A percentile compares a stretch with the other conserved stretches of the same genome.
These are phyloP conservation scores for Amaranthus hypochondriacus DNA, from an alignment of 148 eudicot genomes.

Conservation along the genomic window DNA sequence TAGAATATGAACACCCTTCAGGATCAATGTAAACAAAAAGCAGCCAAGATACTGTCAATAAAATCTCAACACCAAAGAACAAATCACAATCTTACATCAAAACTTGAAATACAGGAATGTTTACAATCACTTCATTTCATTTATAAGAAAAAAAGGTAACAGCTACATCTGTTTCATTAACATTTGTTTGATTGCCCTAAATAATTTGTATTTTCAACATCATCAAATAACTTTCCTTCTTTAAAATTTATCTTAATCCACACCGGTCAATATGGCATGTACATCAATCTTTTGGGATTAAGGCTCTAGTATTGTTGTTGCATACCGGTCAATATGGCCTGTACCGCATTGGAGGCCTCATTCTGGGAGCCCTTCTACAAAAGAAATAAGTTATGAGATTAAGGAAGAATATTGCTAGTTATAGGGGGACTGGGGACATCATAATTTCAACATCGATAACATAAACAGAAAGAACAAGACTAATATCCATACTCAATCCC, in stretches of 20 bases:
- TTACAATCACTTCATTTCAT: slow-evolving; percentile 5
- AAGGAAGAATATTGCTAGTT: not conserved
- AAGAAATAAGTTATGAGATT: not conserved
- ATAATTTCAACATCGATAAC: too few relatives aligned
- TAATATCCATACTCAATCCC: too few relatives aligned
- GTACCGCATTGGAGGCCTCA: slow-evolving; percentile 35
- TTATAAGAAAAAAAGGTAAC: not conserved
- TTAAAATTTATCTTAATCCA: not conserved
- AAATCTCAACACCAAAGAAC: not conserved
- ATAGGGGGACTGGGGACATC: too few relatives aligned
- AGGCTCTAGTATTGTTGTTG: too few relatives aligned
- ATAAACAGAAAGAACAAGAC: too few relatives aligned
- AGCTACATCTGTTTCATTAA: not conserved
- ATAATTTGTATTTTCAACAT: slow-evolving; percentile 1
- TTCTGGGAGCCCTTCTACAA: slow-evolving; percentile 29
- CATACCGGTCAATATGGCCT: slow-evolving; percentile 26
- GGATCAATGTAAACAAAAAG: not conserved
- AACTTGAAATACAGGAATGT: slow-evolving; percentile 14
- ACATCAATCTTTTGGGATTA: slow-evolving; percentile 8
- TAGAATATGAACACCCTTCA: not conserved
- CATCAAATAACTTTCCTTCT: not conserved
- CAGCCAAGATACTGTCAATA: not conserved
- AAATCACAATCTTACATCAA: slow-evolving; percentile 13
- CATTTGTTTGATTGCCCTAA: slow-evolving; percentile 17
- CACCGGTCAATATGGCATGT: slow-evolving; percentile 30